phyloP scores from a whole-genome alignment of 306 rosid species.

The Sesbania bispinosa region DNA sequence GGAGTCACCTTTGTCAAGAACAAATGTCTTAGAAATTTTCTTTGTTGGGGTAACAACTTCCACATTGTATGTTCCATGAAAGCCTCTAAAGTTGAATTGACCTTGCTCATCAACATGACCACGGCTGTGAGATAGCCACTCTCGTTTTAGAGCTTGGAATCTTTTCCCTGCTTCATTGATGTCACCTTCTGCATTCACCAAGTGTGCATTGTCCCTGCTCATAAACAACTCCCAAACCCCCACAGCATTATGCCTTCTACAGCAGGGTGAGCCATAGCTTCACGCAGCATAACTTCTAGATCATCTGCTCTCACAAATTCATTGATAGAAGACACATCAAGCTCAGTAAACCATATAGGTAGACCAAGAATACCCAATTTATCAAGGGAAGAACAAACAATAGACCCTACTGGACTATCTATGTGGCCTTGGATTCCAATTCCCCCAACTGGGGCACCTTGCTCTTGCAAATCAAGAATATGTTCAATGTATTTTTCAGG shows the following conservation, averaged over 20 bases:
- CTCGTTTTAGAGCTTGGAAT: conserved; percentile 60
- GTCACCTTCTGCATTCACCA: conserved; percentile 89
- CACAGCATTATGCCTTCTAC: conserved; percentile 83
- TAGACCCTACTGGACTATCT: conserved; percentile 80
- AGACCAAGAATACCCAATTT: conserved; percentile 81
- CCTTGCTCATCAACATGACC: conserved; percentile 59
- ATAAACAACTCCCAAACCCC: conserved; percentile 96
- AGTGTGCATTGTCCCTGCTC: conserved; percentile 72
- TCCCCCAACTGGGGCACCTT: conserved; percentile 88
- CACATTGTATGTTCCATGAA: conserved; percentile 67
- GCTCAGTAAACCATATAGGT: conserved; percentile 89
- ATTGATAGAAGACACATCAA: conserved; percentile 77
- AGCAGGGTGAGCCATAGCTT: conserved; percentile 75
- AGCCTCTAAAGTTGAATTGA: conserved; percentile 70
- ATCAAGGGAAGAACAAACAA: conserved; percentile 67
- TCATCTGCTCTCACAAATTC: conserved; percentile 84
- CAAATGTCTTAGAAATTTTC: conserved; percentile 64
- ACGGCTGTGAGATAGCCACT: conserved; percentile 65
- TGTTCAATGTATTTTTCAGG: conserved; percentile 80
- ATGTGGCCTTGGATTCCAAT: conserved; percentile 92
- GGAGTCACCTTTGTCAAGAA: conserved; percentile 65
- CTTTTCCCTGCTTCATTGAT: conserved; percentile 80
- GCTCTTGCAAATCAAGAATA: conserved; percentile 71
- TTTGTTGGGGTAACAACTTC: conserved; percentile 48
- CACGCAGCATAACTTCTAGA: conserved; percentile 82